Evolutionary conservation across 1,139 yeast species (phyloP).

Genomic region (Yamadazyma songkhlaensis): DNA sequence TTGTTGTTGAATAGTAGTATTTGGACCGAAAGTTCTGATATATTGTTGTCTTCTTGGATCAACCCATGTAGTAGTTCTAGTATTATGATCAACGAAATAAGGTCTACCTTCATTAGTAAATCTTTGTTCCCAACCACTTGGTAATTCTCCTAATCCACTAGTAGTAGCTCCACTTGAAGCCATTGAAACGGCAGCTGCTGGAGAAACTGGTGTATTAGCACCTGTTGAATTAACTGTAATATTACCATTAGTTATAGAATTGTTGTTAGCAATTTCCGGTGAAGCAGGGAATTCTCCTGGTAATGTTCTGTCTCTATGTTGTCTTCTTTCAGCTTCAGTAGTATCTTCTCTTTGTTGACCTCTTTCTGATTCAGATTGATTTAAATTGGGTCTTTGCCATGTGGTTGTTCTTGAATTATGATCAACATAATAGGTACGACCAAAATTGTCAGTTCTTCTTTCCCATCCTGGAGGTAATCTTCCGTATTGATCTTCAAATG

Average conservation of each 20-base stretch:
- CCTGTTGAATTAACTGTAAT: conserved; percentile 48
- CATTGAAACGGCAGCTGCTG: conserved; percentile 74
- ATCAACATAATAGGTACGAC: conserved; percentile 96
- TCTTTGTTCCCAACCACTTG: conserved; percentile 99
- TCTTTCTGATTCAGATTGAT: conserved; percentile 66
- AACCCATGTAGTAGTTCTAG: conserved; percentile 99
- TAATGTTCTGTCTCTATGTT: conserved; percentile 85
- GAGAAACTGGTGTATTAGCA: conserved; percentile 50
- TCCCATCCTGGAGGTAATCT: conserved; percentile 99
- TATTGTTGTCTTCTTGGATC: conserved; percentile 99
- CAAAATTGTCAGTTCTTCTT: conserved; percentile 94
- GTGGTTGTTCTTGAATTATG: conserved; percentile 97
- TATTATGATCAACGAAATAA: conserved; percentile 96
- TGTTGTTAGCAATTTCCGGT: conserved; percentile 17
- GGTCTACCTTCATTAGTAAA: conserved; percentile 98
- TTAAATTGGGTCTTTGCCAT: conserved; percentile 92
- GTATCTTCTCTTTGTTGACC: conserved; percentile 57
- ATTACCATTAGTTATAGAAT: conserved; percentile 36
- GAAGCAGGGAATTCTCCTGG: conserved; percentile 64
- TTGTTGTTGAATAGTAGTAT: conserved; percentile 91
- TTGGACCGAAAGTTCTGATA: conserved; percentile 90
- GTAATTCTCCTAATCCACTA: conserved; percentile 93
- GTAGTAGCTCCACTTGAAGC: conserved; percentile 92
- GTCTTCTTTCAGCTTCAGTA: conserved; percentile 86
- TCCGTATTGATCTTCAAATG: conserved; percentile 96